Percentiles rank a stretch among this genome's conserved stretches.
phyloP scores from a whole-genome alignment of 805 yeast genomes.

The Wickerhamomyces strasburgensis region DNA sequence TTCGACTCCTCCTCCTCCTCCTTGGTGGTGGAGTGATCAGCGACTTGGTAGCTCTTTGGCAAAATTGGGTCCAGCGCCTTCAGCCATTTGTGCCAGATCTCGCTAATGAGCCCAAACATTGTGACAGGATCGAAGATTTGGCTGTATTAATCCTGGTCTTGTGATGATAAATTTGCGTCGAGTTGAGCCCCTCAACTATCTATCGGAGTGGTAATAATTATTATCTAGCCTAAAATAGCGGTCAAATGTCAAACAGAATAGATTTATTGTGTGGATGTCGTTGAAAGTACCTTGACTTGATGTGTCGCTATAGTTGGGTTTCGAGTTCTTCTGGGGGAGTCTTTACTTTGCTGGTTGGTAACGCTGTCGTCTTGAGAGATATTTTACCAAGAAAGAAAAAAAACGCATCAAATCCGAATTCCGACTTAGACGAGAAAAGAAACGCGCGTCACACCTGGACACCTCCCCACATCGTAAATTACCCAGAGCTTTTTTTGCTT shows the following conservation, averaged over 20 bases:
- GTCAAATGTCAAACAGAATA: neutral
- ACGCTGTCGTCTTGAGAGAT: neutral
- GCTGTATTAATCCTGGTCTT: neutral
- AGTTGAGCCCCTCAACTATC: neutral
- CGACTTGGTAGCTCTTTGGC: conserved; percentile 8
- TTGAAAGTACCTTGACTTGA: too few relatives aligned
- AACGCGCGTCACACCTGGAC: neutral
- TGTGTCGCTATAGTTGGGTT: too few relatives aligned
- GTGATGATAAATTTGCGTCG: neutral
- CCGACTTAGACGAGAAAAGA: neutral
- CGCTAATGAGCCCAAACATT: neutral
- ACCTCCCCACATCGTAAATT: too few relatives aligned
- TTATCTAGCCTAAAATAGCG: neutral
- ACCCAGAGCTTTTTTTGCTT: too few relatives aligned
- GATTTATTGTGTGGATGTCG: neutral
- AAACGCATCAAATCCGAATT: neutral
- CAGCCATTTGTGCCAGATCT: conserved; percentile 12
- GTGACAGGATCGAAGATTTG: neutral
- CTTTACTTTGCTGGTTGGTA: neutral
- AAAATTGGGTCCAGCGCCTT: conserved; percentile 16
- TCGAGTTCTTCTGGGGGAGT: too few relatives aligned
- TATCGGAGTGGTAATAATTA: too few relatives aligned
- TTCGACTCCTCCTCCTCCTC: neutral
- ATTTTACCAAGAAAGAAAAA: too few relatives aligned
- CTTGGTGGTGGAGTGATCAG: neutral